Conservation (phyloP, 2,329 filamentous ascomycete genomes). For the Diaporthe caulivora region DNA sequence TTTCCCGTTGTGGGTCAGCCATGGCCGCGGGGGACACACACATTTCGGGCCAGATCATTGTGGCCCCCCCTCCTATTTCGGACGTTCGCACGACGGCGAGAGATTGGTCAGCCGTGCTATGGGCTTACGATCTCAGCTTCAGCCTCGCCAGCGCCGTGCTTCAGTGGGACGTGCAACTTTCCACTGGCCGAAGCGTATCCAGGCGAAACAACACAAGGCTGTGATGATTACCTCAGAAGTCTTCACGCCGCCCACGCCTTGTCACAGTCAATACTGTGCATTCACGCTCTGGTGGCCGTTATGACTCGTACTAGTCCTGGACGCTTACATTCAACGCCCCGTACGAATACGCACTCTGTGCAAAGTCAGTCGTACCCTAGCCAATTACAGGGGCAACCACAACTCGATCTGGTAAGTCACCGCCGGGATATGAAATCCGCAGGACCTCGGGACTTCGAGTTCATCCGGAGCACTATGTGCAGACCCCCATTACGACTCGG, state of each 20-base stretch:
- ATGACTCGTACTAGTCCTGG: background rate
- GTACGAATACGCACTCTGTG: background rate
- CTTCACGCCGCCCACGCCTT: background rate
- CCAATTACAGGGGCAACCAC: background rate
- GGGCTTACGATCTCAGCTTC: background rate
- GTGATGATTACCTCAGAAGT: background rate
- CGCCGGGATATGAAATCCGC: background rate
- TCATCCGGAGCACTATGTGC: conserved; percentile 2
- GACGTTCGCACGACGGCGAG: background rate
- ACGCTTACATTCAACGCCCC: background rate
- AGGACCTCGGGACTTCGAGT: background rate
- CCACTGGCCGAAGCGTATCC: background rate
- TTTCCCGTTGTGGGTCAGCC: conserved; percentile 3
- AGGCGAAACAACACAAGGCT: background rate
- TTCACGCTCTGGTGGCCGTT: background rate
- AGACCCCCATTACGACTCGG: conserved; percentile 10
- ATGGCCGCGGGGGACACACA: background rate
- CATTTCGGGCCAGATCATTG: background rate
- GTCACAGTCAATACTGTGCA: background rate
- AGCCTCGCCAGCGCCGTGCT: background rate
- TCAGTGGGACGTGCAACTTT: background rate
- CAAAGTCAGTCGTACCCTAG: background rate
- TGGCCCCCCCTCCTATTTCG: background rate
- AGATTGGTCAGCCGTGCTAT: background rate
- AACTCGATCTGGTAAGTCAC: background rate